Conservation (phyloP, 2,329 filamentous ascomycete species). For the Fusarium anguioides region DNA sequence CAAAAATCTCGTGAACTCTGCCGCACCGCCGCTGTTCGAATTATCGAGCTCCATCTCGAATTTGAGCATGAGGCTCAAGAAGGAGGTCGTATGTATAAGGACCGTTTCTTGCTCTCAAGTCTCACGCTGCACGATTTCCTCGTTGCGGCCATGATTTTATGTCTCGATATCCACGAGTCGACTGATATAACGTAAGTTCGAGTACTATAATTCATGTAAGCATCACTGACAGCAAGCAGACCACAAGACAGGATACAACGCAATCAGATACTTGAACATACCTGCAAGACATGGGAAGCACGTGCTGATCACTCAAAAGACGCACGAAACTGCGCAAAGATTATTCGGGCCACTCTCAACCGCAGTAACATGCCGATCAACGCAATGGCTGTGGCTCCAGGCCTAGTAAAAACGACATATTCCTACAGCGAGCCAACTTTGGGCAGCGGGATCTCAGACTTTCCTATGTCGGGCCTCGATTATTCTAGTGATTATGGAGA, state of each 20-base stretch:
- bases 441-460: slow-evolving; percentile 5
- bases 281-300: slow-evolving; percentile 57
- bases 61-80: slow-evolving; percentile 58
- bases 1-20: slow-evolving; percentile 55
- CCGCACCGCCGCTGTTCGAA: slow-evolving; percentile 56
- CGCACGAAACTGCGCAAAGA: slow-evolving; percentile 55
- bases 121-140: slow-evolving; percentile 67
- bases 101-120: slow-evolving; percentile 65
- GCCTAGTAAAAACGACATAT: neutral
- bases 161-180: slow-evolving; percentile 60
- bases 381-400: slow-evolving; percentile 7
- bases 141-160: slow-evolving; percentile 69
- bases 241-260: slow-evolving; percentile 50
- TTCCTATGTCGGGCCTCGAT: slow-evolving; percentile 24
- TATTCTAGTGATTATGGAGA: slow-evolving; percentile 48
- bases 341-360: slow-evolving; percentile 57
- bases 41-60: slow-evolving; percentile 61
- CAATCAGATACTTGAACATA: slow-evolving; percentile 52
- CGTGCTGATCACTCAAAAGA: slow-evolving; percentile 54
- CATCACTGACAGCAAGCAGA: slow-evolving; percentile 31
- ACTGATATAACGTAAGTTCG: slow-evolving; percentile 50
- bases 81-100: slow-evolving; percentile 63
- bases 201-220: neutral
- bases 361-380: slow-evolving; percentile 46
- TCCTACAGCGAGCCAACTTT: slow-evolving; percentile 1